Conservation (phyloP, 2,329 filamentous ascomycete species). For the Pseudogymnoascus sp. region DNA sequence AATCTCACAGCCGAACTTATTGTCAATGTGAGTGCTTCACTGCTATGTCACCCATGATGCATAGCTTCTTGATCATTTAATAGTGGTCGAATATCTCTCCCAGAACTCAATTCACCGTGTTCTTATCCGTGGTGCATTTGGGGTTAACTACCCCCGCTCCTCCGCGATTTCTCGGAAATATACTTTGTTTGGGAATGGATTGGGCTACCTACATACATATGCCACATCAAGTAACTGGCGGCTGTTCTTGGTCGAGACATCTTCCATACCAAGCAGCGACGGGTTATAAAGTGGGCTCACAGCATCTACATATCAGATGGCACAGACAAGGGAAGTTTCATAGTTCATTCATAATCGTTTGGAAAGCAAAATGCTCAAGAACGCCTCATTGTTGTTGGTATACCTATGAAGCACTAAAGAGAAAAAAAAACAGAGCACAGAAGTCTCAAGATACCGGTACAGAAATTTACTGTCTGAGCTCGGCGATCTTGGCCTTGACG, state of each 20-base stretch:
- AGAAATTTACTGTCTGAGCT: slow-evolving; percentile 48
- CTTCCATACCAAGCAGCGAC: not conserved
- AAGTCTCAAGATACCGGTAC: slow-evolving; percentile 13
- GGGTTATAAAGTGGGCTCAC: not conserved
- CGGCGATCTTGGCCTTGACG: slow-evolving; percentile 85
- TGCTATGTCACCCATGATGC: not conserved
- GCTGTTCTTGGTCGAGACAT: not conserved
- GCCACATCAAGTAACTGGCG: not conserved
- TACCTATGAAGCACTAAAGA: slow-evolving; percentile 9
- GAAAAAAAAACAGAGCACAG: slow-evolving; percentile 7
- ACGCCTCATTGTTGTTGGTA: slow-evolving; percentile 9
- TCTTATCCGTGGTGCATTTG: not conserved
- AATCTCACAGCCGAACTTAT: not conserved
- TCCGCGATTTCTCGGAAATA: not conserved
- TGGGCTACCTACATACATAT: not conserved
- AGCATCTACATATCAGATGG: not conserved
- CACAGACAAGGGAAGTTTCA: not conserved
- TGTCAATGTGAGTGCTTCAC: not conserved
- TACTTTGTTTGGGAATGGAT: not conserved
- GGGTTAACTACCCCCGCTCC: not conserved
- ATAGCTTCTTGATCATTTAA: not conserved
- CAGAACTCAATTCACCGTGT: not conserved
- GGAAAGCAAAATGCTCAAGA: slow-evolving; percentile 8
- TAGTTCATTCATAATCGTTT: slow-evolving; percentile 4
- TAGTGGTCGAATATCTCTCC: not conserved